phyloP scores from a whole-genome alignment of 2,329 filamentous ascomycete species.

The Pyrenochaeta sp. region DNA sequence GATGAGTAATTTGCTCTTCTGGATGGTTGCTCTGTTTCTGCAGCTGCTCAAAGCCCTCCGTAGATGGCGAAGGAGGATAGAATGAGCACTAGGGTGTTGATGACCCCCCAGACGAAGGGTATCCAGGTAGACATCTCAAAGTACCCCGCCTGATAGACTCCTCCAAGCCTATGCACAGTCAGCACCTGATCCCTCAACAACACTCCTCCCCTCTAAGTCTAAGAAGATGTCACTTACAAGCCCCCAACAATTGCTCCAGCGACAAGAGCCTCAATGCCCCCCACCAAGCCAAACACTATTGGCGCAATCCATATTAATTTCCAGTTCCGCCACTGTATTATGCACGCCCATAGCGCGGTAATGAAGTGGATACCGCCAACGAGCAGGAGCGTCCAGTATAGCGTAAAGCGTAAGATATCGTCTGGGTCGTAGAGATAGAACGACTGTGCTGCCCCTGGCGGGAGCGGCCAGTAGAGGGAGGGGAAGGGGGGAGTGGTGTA shows the following conservation, averaged over 20 bases:
- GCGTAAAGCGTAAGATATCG: slow-evolving; percentile 88
- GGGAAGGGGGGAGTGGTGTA: slow-evolving; percentile 80
- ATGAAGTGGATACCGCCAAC: slow-evolving; percentile 78
- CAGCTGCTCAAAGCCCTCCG: slow-evolving; percentile 72
- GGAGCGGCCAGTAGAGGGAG: slow-evolving; percentile 79
- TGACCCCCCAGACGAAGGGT: slow-evolving; percentile 85
- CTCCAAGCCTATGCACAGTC: slow-evolving; percentile 68
- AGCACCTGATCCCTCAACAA: slow-evolving; percentile 5
- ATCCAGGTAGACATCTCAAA: slow-evolving; percentile 96
- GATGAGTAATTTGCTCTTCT: background rate
- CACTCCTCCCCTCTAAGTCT: background rate
- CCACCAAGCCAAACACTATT: slow-evolving; percentile 73
- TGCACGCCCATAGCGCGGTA: slow-evolving; percentile 74
- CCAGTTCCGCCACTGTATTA: slow-evolving; percentile 70
- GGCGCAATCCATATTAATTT: slow-evolving; percentile 74
- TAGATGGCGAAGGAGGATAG: slow-evolving; percentile 93
- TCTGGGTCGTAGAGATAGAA: slow-evolving; percentile 74
- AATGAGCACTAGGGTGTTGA: slow-evolving; percentile 83
- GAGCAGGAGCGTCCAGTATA: slow-evolving; percentile 85
- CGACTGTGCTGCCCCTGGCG: slow-evolving; percentile 63
- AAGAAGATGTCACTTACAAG: slow-evolving; percentile 64
- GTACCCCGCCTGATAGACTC: slow-evolving; percentile 81
- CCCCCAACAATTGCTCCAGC: slow-evolving; percentile 83
- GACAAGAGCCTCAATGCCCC: slow-evolving; percentile 77
- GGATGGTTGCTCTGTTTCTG: background rate